Evolutionary conservation across 805 yeast species (phyloP), one percentile per base, ranked within the genome.

Genomic region (Sugiyamaella marilandica): DNA sequence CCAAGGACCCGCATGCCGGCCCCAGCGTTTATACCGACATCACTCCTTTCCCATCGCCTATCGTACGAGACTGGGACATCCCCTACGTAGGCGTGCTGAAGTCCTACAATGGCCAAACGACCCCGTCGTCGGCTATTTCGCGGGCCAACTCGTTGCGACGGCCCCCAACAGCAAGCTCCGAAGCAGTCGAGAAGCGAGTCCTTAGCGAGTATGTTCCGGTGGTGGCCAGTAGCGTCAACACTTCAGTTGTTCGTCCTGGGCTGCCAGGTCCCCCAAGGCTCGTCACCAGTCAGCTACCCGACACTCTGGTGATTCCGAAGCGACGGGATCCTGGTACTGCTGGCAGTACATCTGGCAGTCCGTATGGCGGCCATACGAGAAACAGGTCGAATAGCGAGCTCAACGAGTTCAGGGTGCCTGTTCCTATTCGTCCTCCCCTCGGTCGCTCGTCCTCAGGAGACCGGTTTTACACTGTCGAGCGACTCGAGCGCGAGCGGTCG

Each of bases 1-100:
- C 36, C 37, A 11, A 16, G 26, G 13, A 16, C 10, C 10, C 47
- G 2, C 18, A 31, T 5, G 35, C 36, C 14, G 47, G 37, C 7
- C 21, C 36, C 5, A 18, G 18, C 11, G 18, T n/a, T 5, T 34
- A 48, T 14, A 39, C 41, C 34, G 60, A 55, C 18, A 41, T 57
- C 21, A 31, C 52, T 2, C 51, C 56, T 1, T 44, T 57, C 9
- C 60, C 60, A 2, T 57, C 60, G 24, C 60, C 60, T 14, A 10
- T 55, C 7, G 45, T 51, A 10, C 43, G 43, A 3, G 43, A 39
- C 16, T 16, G 24, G 14, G 43, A 39, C 16, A 10, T 13, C 24
- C 43, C 43, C 14, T 39, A 39, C 16, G 24, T 39, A 4, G 50
- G 47, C 13, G 18, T 50, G 9, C 33, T 50, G 13, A 46, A 48